Percentiles rank a stretch among this genome's conserved stretches.
phyloP scores from a whole-genome alignment of 129 eudicot genomes.

The Lonicera japonica region DNA sequence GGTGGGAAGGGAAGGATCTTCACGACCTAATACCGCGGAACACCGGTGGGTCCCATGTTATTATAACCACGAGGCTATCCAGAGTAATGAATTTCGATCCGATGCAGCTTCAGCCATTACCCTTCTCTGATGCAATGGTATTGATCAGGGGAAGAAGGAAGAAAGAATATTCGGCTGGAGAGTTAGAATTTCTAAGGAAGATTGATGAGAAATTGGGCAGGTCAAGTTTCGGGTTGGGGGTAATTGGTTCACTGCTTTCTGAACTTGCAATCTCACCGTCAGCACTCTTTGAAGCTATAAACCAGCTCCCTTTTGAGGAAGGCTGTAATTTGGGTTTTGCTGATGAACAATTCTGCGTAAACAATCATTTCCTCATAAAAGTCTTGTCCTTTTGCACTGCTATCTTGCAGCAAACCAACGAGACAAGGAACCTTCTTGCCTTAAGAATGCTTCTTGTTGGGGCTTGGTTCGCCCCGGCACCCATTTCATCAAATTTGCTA shows the following conservation, averaged over 20 bases:
- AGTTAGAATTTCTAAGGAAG: slow-evolving; percentile 49
- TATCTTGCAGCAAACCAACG: slow-evolving; percentile 50
- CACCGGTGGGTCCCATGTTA: slow-evolving; percentile 83
- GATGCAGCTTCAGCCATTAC: slow-evolving; percentile 64
- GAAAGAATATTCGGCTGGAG: slow-evolving; percentile 57
- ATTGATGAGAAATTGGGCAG: slow-evolving; percentile 70
- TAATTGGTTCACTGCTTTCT: slow-evolving; percentile 64
- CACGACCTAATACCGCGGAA: slow-evolving; percentile 79
- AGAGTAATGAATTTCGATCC: slow-evolving; percentile 72
- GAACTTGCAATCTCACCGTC: slow-evolving; percentile 65
- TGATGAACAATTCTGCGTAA: slow-evolving; percentile 56
- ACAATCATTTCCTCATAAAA: slow-evolving; percentile 54
- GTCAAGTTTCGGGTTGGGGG: slow-evolving; percentile 62
- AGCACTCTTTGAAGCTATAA: slow-evolving; percentile 63
- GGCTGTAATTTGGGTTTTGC: slow-evolving; percentile 13
- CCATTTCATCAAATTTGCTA: slow-evolving; percentile 57
- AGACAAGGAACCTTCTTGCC: slow-evolving; percentile 42
- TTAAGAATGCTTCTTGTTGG: slow-evolving; percentile 77
- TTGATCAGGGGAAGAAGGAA: slow-evolving; percentile 58
- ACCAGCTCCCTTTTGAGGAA: slow-evolving; percentile 45
- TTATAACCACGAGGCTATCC: slow-evolving; percentile 64
- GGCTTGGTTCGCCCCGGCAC: slow-evolving; percentile 82
- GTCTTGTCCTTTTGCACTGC: slow-evolving; percentile 51
- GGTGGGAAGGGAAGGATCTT: slow-evolving; percentile 97
- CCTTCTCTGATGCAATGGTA: slow-evolving; percentile 59